A percentile compares a stretch with the other conserved stretches of the same genome.
phyloP scores from a whole-genome alignment of 2,329 filamentous ascomycete species.

The Penicillium sp. region DNA sequence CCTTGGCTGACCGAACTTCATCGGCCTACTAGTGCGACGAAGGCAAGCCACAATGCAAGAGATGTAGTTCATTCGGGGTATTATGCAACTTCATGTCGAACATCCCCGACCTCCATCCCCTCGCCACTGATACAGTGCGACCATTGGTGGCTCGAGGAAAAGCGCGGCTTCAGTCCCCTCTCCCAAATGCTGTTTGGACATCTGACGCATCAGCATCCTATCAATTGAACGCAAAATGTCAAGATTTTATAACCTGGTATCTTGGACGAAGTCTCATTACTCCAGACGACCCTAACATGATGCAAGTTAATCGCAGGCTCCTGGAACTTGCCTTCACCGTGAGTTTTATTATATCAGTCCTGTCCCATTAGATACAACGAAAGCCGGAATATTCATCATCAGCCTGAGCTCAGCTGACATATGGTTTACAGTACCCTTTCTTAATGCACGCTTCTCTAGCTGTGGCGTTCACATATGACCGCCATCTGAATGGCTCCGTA shows the following conservation, averaged over 20 bases:
- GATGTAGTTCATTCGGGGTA: constrained; percentile 45
- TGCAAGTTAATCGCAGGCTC: neutral
- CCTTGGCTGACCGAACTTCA: constrained; percentile 4
- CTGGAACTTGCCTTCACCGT: neutral
- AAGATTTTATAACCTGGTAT: neutral
- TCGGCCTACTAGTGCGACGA: constrained; percentile 46
- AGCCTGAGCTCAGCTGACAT: neutral
- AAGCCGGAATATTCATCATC: neutral
- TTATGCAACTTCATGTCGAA: constrained; percentile 44
- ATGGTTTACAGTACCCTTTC: constrained; percentile 38
- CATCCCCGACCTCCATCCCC: constrained; percentile 39
- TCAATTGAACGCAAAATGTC: neutral
- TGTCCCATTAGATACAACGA: neutral
- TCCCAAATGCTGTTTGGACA: constrained; percentile 36
- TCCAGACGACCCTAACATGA: neutral
- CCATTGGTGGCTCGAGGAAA: constrained; percentile 15
- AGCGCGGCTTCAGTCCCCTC: constrained; percentile 18
- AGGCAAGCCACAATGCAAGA: constrained; percentile 42
- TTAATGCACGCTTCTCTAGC: constrained; percentile 49
- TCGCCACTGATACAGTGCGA: constrained; percentile 20
- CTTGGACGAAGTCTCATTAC: neutral
- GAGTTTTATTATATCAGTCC: neutral
- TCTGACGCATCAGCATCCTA: neutral
- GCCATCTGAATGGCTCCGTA: constrained; percentile 19
- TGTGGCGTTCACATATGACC: constrained; percentile 41